phyloP scores from a whole-genome alignment of 2,329 filamentous ascomycete genomes.

The Coniochaeta sp. region DNA sequence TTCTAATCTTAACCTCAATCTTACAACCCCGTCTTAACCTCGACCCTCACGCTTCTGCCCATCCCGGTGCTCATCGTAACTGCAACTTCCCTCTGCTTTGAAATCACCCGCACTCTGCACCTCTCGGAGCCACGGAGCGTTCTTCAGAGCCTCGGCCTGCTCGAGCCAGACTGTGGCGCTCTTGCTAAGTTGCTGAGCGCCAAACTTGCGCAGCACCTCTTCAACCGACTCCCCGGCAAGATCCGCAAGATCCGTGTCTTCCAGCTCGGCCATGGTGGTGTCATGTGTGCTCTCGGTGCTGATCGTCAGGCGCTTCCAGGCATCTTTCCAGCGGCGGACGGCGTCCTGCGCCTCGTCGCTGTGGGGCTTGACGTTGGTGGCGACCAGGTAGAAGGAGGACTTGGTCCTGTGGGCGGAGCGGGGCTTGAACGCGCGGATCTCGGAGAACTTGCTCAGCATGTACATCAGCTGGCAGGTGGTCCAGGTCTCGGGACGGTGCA shows the following conservation, averaged over 20 bases:
- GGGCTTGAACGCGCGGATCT: constrained; percentile 37
- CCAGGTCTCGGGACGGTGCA: constrained; percentile 40
- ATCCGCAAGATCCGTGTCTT: not conserved
- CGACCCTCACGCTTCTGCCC: too few species aligned
- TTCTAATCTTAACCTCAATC: too few species aligned
- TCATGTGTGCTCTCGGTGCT: constrained; percentile 17
- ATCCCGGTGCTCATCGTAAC: too few species aligned
- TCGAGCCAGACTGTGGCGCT: constrained; percentile 25
- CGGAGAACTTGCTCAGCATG: constrained; percentile 32
- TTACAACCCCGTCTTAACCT: too few species aligned
- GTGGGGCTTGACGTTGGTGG: constrained; percentile 28
- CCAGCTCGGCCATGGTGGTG: constrained; percentile 1
- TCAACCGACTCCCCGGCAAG: constrained; percentile 11
- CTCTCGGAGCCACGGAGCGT: constrained; percentile 17
- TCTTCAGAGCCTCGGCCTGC: constrained; percentile 23
- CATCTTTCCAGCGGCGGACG: constrained; percentile 29
- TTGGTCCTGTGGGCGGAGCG: constrained; percentile 26
- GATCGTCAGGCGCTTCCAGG: constrained; percentile 33
- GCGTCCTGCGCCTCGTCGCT: constrained; percentile 23
- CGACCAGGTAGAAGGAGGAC: constrained; percentile 48
- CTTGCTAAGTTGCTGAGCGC: constrained; percentile 20
- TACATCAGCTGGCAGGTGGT: constrained; percentile 27
- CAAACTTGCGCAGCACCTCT: constrained; percentile 26
- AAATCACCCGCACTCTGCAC: too few species aligned
- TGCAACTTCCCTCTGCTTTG: too few species aligned